These are phyloP conservation scores for Backusella macrospora DNA, from an alignment of 192 early-diverging fungal species.

Conservation along the genomic window DNA sequence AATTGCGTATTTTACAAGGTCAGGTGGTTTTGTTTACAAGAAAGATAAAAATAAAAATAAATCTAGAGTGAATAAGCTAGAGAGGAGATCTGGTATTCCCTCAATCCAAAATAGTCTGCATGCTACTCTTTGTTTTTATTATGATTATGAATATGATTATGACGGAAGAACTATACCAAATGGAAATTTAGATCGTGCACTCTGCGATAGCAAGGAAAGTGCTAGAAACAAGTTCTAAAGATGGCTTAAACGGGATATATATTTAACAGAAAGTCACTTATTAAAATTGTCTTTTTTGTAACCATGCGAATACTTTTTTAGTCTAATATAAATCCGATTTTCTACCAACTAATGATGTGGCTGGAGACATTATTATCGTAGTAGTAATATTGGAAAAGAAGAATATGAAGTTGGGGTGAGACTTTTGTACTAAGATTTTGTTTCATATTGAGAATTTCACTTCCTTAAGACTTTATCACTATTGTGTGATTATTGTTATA, in stretches of 20 bases:
- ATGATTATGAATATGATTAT: no score
- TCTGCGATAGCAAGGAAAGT: background rate
- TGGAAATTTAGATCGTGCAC: conserved; percentile 10
- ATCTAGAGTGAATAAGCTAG: background rate
- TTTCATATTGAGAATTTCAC: conserved; percentile 12
- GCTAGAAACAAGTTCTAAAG: conserved; percentile 1
- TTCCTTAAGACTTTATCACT: no score
- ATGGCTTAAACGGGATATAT: conserved; percentile 14
- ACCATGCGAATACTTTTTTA: conserved; percentile 26
- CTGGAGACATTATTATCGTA: background rate
- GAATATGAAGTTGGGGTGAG: background rate
- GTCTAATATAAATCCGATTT: background rate
- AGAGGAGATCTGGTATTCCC: conserved; percentile 1
- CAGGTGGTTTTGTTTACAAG: conserved; percentile 1
- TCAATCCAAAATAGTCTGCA: conserved; percentile 2
- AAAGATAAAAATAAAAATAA: background rate
- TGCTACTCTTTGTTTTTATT: background rate
- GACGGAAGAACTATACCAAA: background rate
- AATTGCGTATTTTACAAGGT: conserved; percentile 1
- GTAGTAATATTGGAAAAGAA: background rate
- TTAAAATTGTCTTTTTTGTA: conserved; percentile 37
- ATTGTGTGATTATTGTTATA: background rate
- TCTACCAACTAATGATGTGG: background rate
- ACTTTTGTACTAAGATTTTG: background rate
- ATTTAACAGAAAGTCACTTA: conserved; percentile 10